Evolutionary conservation across 768 basidiomycete species (phyloP).

Genomic region (Kwoniella newhampshirensis): DNA sequence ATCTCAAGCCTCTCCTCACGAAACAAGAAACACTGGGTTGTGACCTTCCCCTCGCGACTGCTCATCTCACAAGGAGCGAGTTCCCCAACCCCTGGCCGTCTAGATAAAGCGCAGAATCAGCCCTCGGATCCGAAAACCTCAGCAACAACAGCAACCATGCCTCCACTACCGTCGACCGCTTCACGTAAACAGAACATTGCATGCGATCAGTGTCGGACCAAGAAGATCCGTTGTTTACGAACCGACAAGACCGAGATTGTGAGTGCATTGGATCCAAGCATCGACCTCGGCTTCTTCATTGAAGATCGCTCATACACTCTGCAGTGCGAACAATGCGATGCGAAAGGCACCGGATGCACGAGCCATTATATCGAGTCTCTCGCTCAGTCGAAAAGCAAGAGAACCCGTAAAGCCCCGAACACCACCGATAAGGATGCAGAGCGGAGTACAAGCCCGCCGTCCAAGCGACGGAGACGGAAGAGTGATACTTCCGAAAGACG

Average conservation of each 20-base stretch:
- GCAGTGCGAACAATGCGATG: slow-evolving; percentile 40
- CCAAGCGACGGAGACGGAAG: slow-evolving; percentile 8
- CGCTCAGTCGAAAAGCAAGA: slow-evolving; percentile 25
- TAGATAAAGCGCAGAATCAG: no score
- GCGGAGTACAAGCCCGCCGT: background rate
- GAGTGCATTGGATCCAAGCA: slow-evolving; percentile 2
- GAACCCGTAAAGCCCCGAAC: slow-evolving; percentile 11
- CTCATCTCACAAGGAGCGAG: no score
- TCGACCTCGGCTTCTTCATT: no score
- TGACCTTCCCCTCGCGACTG: no score
- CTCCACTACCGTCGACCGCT: slow-evolving; percentile 5
- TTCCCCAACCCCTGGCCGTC: no score
- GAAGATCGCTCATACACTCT: no score
- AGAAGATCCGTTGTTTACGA: slow-evolving; percentile 40
- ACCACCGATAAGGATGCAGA: slow-evolving; percentile 10
- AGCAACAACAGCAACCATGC: slow-evolving; percentile 3
- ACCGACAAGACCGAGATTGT: slow-evolving; percentile 24
- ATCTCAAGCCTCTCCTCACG: no score
- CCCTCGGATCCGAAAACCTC: no score
- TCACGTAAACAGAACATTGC: slow-evolving; percentile 83
- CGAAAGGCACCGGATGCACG: slow-evolving; percentile 31
- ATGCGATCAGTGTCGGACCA: slow-evolving; percentile 74
- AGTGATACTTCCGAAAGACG: background rate
- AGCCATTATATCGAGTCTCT: slow-evolving; percentile 37
- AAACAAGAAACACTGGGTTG: no score